A percentile compares a stretch with the other conserved stretches of the same genome.
Conservation (phyloP, 768 basidiomycete species). For the Galerina marginata region DNA sequence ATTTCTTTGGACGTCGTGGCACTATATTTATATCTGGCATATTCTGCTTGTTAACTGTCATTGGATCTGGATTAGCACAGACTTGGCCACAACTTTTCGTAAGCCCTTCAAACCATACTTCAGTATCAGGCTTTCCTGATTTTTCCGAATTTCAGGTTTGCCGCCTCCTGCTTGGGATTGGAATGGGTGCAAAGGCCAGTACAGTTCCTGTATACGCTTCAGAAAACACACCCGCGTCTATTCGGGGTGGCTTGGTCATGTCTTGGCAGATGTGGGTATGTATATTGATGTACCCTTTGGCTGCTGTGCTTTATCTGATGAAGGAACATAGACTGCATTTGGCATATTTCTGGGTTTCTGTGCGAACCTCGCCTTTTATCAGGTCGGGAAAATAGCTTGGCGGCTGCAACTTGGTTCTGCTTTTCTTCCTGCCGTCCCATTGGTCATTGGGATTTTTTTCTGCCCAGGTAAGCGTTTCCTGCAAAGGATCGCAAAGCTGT, state of each 20-base stretch:
- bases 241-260: constrained; percentile 89
- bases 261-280: constrained; percentile 83
- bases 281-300: constrained; percentile 3
- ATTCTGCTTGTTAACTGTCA: constrained; percentile 50
- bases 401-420: constrained; percentile 79
- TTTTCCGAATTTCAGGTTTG: constrained; percentile 31
- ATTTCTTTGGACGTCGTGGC: constrained; percentile 60
- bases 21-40: constrained; percentile 58
- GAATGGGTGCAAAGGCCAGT: constrained; percentile 61
- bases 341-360: constrained; percentile 75
- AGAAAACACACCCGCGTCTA: constrained; percentile 75
- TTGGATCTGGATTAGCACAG: constrained; percentile 51
- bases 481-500: constrained; percentile 29
- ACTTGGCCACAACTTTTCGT: constrained; percentile 55
- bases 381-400: constrained; percentile 69
- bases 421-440: constrained; percentile 55
- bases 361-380: constrained; percentile 61
- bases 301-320: background rate
- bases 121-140: background rate
- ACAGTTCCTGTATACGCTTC: constrained; percentile 66
- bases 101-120: constrained; percentile 14
- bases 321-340: constrained; percentile 60
- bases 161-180: constrained; percentile 62
- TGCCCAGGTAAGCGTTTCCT: constrained; percentile 46
- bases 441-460: constrained; percentile 48